Base-by-base conservation (phyloP, 2,329 filamentous ascomycete species). In the Chaetomium sp. region DNA sequence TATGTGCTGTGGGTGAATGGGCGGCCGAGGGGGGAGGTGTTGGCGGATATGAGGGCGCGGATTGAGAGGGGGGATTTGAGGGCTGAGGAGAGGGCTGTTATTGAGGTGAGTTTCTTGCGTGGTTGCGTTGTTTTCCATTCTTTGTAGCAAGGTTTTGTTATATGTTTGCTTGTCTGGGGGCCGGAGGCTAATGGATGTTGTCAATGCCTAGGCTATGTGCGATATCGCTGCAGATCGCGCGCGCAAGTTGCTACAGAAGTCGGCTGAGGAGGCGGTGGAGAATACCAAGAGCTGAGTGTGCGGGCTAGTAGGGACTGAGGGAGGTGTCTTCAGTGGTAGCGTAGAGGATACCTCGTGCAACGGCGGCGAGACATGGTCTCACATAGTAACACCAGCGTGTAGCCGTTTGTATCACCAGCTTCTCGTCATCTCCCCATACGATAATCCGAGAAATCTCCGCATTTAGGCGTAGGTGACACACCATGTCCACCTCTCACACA, bases 1-100 rank as follows among this genome's bases (percentile, higher is more conserved):
- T 97, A 96, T 80, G 92, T 97, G 73, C 91, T 94, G 21, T 97
- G 97, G 75, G 94, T 97, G 63, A 93, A 96, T 75, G 92, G 92
- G 0, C 84, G 93, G 55, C 83, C 85, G 49, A 82, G 92, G 63
- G 82, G 85, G 1, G 85, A 86, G 67, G 89, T 97, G 62, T 92
- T 97, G 89, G 82, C 86, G 67, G 88, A 97, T 72, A 96, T 97
- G 91, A 84, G 84, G 67, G 75, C 78, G 60, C 83, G 93, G 60
- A 96, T 97, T 72, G 84, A 82, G 19, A 80, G 88, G 60, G 87
- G 83, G 1, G 85, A 94, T 74, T 80, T 88, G 59, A 77, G 81
- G 27, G 80, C 80, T 19, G 93, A 97, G 78, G 85, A 92, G 67
- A 75, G 80, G 63, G 90, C 90, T 70, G 91, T 86, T 6, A 89